Conservation (phyloP, 1,139 yeast species). For the Pneumocystis canis region DNA sequence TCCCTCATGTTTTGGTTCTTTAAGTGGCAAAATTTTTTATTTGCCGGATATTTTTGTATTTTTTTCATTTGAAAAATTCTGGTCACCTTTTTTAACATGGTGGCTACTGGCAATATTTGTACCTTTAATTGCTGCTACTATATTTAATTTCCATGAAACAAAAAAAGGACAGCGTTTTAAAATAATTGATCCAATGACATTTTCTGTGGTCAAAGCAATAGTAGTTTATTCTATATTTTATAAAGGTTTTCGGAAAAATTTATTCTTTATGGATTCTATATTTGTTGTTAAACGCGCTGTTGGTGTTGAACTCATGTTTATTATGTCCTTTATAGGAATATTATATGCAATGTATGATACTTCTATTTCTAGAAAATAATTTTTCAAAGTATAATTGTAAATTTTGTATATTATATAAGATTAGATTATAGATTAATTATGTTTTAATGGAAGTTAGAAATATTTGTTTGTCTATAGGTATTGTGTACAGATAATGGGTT, state of each 20-base stretch:
- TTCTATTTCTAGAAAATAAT: constrained; percentile 1
- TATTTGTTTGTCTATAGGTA: background rate
- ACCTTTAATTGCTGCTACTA: constrained; percentile 5
- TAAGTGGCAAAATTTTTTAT: background rate
- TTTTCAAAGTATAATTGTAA: background rate
- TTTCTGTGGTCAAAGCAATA: constrained; percentile 8
- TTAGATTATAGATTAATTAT: background rate
- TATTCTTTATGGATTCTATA: constrained; percentile 5
- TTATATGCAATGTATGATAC: constrained; percentile 11
- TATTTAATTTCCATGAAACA: constrained; percentile 8
- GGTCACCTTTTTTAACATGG: constrained; percentile 10
- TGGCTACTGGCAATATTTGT: constrained; percentile 4
- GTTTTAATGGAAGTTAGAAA: background rate
- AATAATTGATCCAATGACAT: constrained; percentile 10
- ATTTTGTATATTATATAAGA: background rate
- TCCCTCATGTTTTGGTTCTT: background rate
- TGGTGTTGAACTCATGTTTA: constrained; percentile 5
- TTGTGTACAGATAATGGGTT: background rate
- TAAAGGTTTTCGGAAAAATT: constrained; percentile 4
- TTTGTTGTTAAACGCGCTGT: background rate
- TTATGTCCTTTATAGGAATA: constrained; percentile 7
- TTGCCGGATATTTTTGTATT: constrained; percentile 10
- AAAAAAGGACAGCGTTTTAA: constrained; percentile 2
- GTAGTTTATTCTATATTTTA: constrained; percentile 9
- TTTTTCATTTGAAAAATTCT: constrained; percentile 8